Evolutionary conservation across 441 rosid genomes (phyloP), one percentile per base, ranked within the genome.

Genomic region (Bocquillonia castaneifolia): DNA sequence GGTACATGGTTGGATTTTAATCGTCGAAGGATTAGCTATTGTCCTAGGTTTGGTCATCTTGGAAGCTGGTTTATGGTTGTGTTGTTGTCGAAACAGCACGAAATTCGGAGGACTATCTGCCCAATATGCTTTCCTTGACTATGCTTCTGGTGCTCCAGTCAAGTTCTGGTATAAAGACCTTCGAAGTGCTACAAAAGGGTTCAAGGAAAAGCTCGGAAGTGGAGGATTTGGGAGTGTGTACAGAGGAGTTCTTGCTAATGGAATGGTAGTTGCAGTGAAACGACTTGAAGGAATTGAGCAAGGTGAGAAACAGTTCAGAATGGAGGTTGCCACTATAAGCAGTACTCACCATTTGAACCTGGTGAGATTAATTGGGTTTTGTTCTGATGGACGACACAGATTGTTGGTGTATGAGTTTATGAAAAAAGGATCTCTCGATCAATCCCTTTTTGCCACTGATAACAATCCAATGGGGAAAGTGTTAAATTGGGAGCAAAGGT

Each of bases 141-240:
- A 67, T 44, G 71, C 71, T n/a, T 67, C 71, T 22, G 71, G 71
- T 42, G 63, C 71, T 31, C 71, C 71, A 20, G 63, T 57, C 10
- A 63, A 67, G 17, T 67, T 67, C 31, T 14, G 17, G 71, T 45
- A 67, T 32, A 67, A 67, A 9, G 71, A 67, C 5, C 63, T 67
- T 44, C 71, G 23, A 2, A 5, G 31, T 0, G 42, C 56, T 1
- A 67, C 71, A 0, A 67, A 67, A 57, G 71, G 56, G 63, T 67
- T 67, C 32, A 67, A 56, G 32, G 71, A 67, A 5, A 57, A 56
- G 54, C 71, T 67, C 20, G 71, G 71, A 57, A 14, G 20, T 1
- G 71, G 71, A 31, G 71, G 71, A 45, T 67, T 67, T 31, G 71
- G 71, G 29, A 56, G 63, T 22, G 71, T 67, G 1, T 67, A 67